A percentile compares a stretch with the other conserved stretches of the same genome.
Evolutionary conservation across 768 basidiomycete species (phyloP).

Genomic region (Trametes maxima): DNA sequence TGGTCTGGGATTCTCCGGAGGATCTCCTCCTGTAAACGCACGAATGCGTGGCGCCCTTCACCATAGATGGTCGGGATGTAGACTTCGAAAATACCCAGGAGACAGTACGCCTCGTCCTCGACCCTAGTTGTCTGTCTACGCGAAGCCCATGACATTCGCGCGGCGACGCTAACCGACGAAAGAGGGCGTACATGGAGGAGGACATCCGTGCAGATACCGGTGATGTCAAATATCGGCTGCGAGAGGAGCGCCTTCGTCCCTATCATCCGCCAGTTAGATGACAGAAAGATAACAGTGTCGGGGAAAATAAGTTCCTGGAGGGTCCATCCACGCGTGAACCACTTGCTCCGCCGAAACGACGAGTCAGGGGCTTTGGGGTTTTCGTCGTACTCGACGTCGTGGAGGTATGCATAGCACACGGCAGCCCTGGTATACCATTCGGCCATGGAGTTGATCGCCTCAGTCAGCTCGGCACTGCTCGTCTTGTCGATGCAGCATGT

Average conservation of each 20-base stretch:
- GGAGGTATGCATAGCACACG: background rate
- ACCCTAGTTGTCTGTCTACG: background rate
- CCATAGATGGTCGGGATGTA: background rate
- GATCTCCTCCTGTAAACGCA: background rate
- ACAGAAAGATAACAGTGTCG: background rate
- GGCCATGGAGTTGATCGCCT: background rate
- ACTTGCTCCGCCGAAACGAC: background rate
- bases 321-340: background rate
- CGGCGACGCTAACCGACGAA: background rate
- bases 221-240: background rate
- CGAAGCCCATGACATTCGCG: background rate
- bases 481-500: background rate
- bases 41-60: background rate
- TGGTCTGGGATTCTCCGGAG: background rate
- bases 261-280: background rate
- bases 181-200: background rate
- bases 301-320: background rate
- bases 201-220: background rate
- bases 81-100: slow-evolving; percentile 1
- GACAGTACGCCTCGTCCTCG: background rate
- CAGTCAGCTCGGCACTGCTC: background rate
- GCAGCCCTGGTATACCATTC: background rate
- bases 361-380: too few species aligned
- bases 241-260: background rate
- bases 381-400: background rate